These are phyloP conservation scores for Styphnolobium japonicum DNA, from an alignment of 306 rosid genomes.

Conservation along the genomic window DNA sequence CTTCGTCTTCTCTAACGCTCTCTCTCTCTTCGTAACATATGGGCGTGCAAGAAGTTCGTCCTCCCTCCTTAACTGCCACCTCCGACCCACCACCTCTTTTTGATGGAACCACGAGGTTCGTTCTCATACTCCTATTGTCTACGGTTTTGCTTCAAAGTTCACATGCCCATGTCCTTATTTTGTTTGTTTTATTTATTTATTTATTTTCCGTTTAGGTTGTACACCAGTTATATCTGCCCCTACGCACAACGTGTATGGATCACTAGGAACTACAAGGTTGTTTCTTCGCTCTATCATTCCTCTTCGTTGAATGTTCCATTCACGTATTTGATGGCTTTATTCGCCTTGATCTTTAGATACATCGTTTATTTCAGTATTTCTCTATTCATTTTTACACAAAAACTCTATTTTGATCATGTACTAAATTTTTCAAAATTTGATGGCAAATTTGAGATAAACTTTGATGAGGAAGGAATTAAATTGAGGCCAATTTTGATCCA, in stretches of 20 bases:
- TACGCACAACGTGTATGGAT: slow-evolving; percentile 90
- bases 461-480: too few species aligned
- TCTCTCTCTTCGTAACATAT: slow-evolving; percentile 14
- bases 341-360: background rate
- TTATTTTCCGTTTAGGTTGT: slow-evolving; percentile 61
- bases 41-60: slow-evolving; percentile 30
- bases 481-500: too few species aligned
- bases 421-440: too few species aligned
- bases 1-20: background rate
- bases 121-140: background rate
- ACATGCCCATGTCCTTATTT: background rate
- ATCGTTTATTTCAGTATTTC: too few species aligned
- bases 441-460: too few species aligned
- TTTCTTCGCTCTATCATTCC: background rate
- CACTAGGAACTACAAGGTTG: slow-evolving; percentile 74
- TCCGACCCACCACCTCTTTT: slow-evolving; percentile 71
- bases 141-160: background rate
- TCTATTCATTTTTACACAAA: too few species aligned
- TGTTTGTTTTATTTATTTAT: background rate
- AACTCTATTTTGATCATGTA: too few species aligned
- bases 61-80: slow-evolving; percentile 51
- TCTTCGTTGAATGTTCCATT: background rate
- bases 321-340: background rate
- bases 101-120: slow-evolving; percentile 84
- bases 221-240: slow-evolving; percentile 54